A percentile compares a stretch with the other conserved stretches of the same genome.
phyloP scores from a whole-genome alignment of 768 basidiomycete genomes.

The Tricholoma bakamatsutake region DNA sequence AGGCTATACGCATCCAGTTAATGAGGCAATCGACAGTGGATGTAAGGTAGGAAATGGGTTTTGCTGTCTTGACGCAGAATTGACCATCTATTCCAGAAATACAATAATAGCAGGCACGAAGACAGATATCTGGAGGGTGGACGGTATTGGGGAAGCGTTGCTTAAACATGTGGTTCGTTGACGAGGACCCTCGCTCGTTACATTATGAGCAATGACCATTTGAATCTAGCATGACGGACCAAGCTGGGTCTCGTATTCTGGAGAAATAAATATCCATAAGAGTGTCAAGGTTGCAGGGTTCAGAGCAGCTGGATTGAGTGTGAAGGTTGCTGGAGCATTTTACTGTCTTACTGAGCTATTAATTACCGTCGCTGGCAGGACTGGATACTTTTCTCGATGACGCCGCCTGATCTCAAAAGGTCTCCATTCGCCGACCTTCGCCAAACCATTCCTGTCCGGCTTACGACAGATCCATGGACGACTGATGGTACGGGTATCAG shows the following conservation, averaged over 20 bases:
- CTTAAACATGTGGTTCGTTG: conserved; percentile 51
- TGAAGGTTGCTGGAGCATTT: conserved; percentile 40
- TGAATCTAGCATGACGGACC: conserved; percentile 50
- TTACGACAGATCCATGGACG: conserved; percentile 59
- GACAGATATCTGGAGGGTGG: conserved; percentile 66
- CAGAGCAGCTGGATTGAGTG: conserved; percentile 54
- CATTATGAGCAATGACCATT: not conserved
- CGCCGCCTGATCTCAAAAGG: conserved; percentile 49
- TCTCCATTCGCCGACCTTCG: conserved; percentile 56
- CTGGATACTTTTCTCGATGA: conserved; percentile 55
- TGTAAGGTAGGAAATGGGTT: conserved; percentile 35
- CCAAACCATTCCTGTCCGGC: conserved; percentile 53
- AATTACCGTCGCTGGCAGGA: conserved; percentile 37
- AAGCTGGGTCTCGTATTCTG: conserved; percentile 56
- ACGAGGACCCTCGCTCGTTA: not conserved
- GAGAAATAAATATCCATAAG: conserved; percentile 50
- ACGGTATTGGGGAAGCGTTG: conserved; percentile 56
- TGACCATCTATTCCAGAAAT: conserved; percentile 32
- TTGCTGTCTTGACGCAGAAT: not conserved
- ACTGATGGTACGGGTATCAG: conserved; percentile 32
- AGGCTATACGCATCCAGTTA: conserved; percentile 49
- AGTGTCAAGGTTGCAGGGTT: conserved; percentile 55
- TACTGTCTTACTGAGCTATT: not conserved
- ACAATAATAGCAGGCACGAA: conserved; percentile 43
- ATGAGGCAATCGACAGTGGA: conserved; percentile 67